Base-by-base conservation (phyloP, 306 rosid genomes). In the Dryas drummondii region DNA sequence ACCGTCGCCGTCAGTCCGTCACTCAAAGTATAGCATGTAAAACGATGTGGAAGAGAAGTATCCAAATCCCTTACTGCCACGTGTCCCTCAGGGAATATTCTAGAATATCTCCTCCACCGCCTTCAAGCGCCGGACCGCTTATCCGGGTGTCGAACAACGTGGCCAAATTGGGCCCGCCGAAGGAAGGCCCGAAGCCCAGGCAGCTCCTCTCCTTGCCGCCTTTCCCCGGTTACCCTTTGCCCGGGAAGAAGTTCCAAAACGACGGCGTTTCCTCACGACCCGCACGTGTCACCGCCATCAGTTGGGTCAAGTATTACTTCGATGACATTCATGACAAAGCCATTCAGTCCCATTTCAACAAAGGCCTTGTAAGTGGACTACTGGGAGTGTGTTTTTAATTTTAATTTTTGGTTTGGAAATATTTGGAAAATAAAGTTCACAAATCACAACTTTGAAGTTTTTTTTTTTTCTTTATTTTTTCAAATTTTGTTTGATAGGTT, bases 241-340 rank as follows among this genome's bases (percentile, higher is more conserved):
- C 94, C 15, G 88, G 82, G 19, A 93, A 78, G 87, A 84, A 71
- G 79, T 74, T 86, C 3, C 32, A 55, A 1, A n/a, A 55, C 52
- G 66, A 9, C 71, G 63, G 58, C 64, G 68, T 47, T 63, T 69
- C 76, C 2, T 27, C 37, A 58, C 74, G 73, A 52, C 64, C 75
- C 13, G 63, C 77, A 66, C 84, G 58, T 68, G 85, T 90, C 59
- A 88, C 98, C 4, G 96, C 98, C 60, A 78, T 94, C 76, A 91
- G 85, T 57, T 91, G 98, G 98, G 81, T 91, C 49, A 90, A 90
- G 84, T 86, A 91, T 81, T 91, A 94, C 84, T 90, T 94, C 69
- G 84, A 87, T 68, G 97, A 86, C 70, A 75, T 86, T 66, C 56
- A 70, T 19, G 89, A 83, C 77, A 52, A 84, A 11, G 88, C 78